Evolutionary conservation across 2,329 filamentous ascomycete genomes (phyloP).

Genomic region (Pestalotiopsis fici): DNA sequence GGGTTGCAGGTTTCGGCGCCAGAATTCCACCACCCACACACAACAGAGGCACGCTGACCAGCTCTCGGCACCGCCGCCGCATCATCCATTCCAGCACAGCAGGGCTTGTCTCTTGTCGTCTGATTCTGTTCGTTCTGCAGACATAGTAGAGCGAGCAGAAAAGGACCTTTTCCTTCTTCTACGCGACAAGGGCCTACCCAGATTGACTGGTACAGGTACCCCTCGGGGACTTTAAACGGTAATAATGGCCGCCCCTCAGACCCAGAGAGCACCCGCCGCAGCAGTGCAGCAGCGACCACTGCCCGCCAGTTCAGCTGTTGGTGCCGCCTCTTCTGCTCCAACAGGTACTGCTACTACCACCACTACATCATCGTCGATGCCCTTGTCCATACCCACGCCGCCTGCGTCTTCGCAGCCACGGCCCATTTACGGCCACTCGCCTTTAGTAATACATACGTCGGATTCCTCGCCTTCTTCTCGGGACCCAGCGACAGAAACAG

Average conservation of each 20-base stretch:
- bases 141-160: neutral
- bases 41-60: neutral
- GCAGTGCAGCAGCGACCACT: constrained; percentile 1
- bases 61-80: constrained; percentile 4
- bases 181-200: neutral
- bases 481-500: constrained; percentile 5
- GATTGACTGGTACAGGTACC: neutral
- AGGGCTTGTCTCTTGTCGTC: constrained; percentile 1
- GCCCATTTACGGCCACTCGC: neutral
- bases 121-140: neutral
- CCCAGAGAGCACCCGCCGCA: neutral
- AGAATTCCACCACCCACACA: neutral
- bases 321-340: neutral
- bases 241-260: constrained; percentile 9
- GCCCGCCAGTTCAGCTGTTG: neutral
- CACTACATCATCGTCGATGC: constrained; percentile 9
- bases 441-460: constrained; percentile 2
- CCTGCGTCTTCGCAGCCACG: neutral
- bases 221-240: constrained; percentile 3
- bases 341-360: neutral
- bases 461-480: neutral
- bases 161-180: neutral
- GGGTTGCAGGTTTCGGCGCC: constrained; percentile 6
- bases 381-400: neutral
- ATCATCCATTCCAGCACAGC: neutral